These are phyloP conservation scores for Leucogyrophana mollusca DNA, from an alignment of 768 basidiomycete species.

Conservation along the genomic window DNA sequence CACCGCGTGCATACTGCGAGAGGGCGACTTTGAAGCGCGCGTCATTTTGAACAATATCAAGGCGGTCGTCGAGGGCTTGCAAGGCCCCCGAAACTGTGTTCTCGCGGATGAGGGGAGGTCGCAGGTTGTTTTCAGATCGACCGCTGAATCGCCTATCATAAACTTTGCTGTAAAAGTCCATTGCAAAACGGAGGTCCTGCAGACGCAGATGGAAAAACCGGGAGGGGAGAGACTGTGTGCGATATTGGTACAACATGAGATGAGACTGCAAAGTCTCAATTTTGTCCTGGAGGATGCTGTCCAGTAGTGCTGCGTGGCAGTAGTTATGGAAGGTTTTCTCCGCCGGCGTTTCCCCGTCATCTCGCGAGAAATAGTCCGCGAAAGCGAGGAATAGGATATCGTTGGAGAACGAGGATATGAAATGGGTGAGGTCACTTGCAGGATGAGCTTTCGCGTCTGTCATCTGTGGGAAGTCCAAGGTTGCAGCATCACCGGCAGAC, in stretches of 20 bases:
- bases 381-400: conserved; percentile 78
- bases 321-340: conserved; percentile 69
- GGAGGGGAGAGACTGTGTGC: conserved; percentile 55
- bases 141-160: conserved; percentile 78
- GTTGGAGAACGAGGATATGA: conserved; percentile 86
- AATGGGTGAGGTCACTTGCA: conserved; percentile 74
- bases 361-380: conserved; percentile 73
- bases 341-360: conserved; percentile 52
- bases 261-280: conserved; percentile 74
- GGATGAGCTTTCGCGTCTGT: conserved; percentile 66
- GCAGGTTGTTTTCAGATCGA: conserved; percentile 58
- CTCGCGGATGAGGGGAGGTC: conserved; percentile 70
- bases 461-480: conserved; percentile 80
- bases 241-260: conserved; percentile 67
- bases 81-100: conserved; percentile 67
- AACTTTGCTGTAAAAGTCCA: conserved; percentile 74
- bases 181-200: conserved; percentile 72
- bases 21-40: conserved; percentile 33
- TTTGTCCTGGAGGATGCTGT: conserved; percentile 92
- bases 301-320: conserved; percentile 74
- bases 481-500: conserved; percentile 80
- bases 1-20: conserved; percentile 56
- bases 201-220: conserved; percentile 65
- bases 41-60: conserved; percentile 40
- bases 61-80: conserved; percentile 57